These are phyloP conservation scores for Tylopilus felleus DNA, from an alignment of 768 basidiomycete genomes.

Conservation along the genomic window DNA sequence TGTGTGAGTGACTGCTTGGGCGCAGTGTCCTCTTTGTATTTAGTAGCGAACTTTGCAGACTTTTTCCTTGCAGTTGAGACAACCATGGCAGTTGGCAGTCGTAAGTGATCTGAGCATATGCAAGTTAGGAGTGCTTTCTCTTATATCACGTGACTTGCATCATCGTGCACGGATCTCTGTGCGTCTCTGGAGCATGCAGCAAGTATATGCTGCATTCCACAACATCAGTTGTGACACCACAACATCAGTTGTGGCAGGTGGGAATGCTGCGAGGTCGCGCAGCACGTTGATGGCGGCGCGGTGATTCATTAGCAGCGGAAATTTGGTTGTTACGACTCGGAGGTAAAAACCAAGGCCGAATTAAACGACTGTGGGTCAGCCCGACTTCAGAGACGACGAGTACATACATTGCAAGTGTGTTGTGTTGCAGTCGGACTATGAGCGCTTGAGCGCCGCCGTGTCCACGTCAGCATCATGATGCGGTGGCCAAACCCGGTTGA, in stretches of 20 bases:
- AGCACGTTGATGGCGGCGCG: not conserved
- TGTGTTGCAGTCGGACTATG: not conserved
- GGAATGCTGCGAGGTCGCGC: not conserved
- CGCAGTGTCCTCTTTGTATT: not conserved
- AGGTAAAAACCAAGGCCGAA: not conserved
- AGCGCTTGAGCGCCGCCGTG: too few species aligned
- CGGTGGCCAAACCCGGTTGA: not conserved
- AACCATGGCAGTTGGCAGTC: not conserved
- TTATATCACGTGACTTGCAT: constrained; percentile 3
- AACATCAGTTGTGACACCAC: too few species aligned
- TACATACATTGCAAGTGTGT: too few species aligned
- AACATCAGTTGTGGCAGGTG: not conserved
- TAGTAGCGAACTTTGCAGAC: constrained; percentile 5
- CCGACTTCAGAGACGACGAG: too few species aligned
- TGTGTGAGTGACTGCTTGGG: constrained; percentile 43
- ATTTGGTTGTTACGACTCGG: not conserved
- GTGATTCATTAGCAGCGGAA: not conserved
- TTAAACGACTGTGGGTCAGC: too few species aligned
- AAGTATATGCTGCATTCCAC: not conserved
- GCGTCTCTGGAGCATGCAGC: too few species aligned
- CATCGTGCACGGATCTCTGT: not conserved
- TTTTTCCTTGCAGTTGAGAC: constrained; percentile 9
- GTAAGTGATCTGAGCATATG: not conserved
- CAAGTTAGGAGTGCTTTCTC: not conserved
- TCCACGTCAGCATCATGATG: not conserved